These are phyloP conservation scores for Paramecium bursaria DNA, from an alignment of 73 alveolate species.

Conservation along the genomic window DNA sequence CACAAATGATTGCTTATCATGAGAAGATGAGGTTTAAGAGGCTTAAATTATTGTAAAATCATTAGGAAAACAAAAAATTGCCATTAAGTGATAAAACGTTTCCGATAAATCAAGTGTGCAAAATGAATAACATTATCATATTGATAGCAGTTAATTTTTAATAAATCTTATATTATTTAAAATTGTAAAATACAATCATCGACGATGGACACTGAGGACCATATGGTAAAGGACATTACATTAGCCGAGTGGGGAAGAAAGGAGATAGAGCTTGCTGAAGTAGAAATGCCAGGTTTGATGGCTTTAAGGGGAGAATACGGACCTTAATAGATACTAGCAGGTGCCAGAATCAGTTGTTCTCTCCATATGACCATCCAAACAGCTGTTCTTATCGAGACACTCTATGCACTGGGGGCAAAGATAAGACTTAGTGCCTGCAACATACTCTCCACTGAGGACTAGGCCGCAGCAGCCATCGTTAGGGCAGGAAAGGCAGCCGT, in stretches of 20 bases:
- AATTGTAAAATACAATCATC: no score
- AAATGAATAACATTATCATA: no score
- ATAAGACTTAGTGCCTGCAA: slow-evolving; percentile 96
- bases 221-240: slow-evolving; percentile 85
- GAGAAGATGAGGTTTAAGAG: no score
- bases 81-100: no score
- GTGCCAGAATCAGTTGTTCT: slow-evolving; percentile 94
- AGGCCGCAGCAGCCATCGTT: slow-evolving; percentile 98
- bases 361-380: slow-evolving; percentile 98
- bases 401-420: slow-evolving; percentile 89
- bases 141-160: no score
- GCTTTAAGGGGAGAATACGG: slow-evolving; percentile 93
- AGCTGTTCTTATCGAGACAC: slow-evolving; percentile 96
- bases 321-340: slow-evolving; percentile 84
- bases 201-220: slow-evolving; percentile 77
- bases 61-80: no score
- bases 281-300: slow-evolving; percentile 98
- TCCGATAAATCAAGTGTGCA: no score
- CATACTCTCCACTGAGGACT: slow-evolving; percentile 96
- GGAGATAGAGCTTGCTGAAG: slow-evolving; percentile 92
- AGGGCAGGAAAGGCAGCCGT: slow-evolving; percentile 89
- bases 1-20: no score
- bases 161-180: no score
- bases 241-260: slow-evolving; percentile 96
- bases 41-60: no score